Percentiles rank a stretch among this genome's conserved stretches.
These are phyloP conservation scores for Acer negundo DNA, from an alignment of 345 rosid genomes.

Conservation along the genomic window DNA sequence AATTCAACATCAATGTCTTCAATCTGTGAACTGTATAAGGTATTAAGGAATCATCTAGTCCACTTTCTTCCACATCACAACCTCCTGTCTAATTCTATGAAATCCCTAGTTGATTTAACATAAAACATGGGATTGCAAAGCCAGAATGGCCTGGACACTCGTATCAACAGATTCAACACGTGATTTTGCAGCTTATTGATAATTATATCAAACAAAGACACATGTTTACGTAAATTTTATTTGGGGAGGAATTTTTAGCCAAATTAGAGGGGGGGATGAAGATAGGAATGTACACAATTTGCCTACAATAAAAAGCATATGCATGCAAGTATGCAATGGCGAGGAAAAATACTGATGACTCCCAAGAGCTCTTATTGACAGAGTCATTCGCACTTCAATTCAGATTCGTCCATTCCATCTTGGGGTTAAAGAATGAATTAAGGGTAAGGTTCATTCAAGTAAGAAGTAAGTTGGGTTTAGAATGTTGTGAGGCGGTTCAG, in stretches of 20 bases:
- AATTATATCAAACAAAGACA: background rate
- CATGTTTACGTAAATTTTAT: background rate
- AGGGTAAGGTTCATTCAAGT: background rate
- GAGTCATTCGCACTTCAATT: too few relatives aligned
- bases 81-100: background rate
- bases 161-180: background rate
- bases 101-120: background rate
- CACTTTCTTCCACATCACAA: background rate
- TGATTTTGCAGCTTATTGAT: background rate
- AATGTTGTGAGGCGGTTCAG: background rate
- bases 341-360: background rate
- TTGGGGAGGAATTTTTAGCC: background rate
- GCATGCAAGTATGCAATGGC: background rate
- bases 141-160: background rate
- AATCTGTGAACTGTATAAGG: background rate
- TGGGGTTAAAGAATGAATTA: background rate
- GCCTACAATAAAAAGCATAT: background rate
- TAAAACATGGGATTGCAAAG: background rate
- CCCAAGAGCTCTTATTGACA: background rate
- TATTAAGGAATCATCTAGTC: background rate
- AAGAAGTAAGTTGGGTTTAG: background rate
- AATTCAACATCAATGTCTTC: background rate
- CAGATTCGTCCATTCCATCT: too few relatives aligned
- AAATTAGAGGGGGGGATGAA: background rate
- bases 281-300: background rate